Evolutionary conservation across 164 flowering plant genomes (phyloP).

Genomic region (Vitis rotundifolia): DNA sequence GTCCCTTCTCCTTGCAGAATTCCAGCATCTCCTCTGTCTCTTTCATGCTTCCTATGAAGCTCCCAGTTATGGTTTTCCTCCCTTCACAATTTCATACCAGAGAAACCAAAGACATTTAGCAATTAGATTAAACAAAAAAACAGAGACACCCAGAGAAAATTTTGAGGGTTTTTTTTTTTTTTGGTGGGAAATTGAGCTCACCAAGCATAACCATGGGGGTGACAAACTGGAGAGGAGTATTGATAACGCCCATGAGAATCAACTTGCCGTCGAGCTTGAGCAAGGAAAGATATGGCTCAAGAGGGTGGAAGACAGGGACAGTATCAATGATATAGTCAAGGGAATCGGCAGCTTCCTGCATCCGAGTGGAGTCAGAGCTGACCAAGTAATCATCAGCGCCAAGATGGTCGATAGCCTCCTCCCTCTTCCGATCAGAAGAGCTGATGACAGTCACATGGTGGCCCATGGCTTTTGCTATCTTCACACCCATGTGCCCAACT

Average conservation of each 20-base stretch:
- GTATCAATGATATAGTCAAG: conserved; percentile 79
- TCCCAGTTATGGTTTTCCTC: conserved; percentile 76
- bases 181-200: conserved; percentile 19
- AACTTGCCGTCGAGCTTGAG: conserved; percentile 73
- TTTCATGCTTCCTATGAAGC: conserved; percentile 83
- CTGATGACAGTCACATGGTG: conserved; percentile 79
- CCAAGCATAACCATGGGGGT: conserved; percentile 82
- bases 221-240: conserved; percentile 58
- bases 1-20: conserved; percentile 66
- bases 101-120: neutral
- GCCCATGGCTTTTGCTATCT: conserved; percentile 77
- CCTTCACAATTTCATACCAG: conserved; percentile 31
- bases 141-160: neutral
- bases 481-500: conserved; percentile 84
- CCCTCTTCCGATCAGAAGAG: conserved; percentile 67
- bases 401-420: conserved; percentile 63
- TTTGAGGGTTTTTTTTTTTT: too few species aligned
- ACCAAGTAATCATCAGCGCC: conserved; percentile 70
- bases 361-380: conserved; percentile 49
- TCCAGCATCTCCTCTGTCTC: conserved; percentile 78
- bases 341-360: conserved; percentile 52
- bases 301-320: conserved; percentile 64
- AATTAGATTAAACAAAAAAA: neutral
- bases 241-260: conserved; percentile 67
- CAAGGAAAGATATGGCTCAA: conserved; percentile 65